These are phyloP conservation scores for Lachancea quebecensis DNA, from an alignment of 805 yeast species.

Conservation along the genomic window DNA sequence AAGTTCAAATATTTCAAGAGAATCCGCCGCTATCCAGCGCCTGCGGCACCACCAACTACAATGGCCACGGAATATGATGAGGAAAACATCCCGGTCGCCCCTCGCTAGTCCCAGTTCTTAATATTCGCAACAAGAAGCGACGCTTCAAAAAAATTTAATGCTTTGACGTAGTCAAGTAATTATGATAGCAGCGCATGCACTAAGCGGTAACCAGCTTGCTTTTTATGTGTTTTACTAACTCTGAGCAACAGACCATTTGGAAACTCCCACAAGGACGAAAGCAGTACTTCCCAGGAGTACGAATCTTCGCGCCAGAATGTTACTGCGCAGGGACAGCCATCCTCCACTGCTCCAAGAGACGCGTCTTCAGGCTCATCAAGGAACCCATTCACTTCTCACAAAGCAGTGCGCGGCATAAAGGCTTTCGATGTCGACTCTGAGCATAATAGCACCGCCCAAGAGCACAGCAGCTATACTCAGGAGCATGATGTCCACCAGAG, in stretches of 20 bases:
- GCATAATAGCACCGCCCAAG: background rate
- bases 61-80: constrained; percentile 1
- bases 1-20: background rate
- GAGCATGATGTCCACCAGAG: background rate
- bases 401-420: background rate
- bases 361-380: background rate
- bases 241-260: background rate
- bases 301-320: background rate
- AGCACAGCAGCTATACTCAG: background rate
- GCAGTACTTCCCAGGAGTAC: background rate
- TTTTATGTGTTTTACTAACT: constrained; percentile 2
- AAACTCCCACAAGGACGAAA: background rate
- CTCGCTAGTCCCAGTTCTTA: too few species aligned
- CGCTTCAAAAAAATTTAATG: background rate
- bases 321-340: background rate
- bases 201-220: too few species aligned
- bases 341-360: background rate
- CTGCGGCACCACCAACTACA: background rate
- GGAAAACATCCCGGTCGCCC: too few species aligned
- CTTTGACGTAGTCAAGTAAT: background rate
- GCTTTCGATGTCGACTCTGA: background rate
- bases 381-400: background rate
- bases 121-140: too few species aligned
- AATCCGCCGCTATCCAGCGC: background rate
- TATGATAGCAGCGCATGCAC: background rate